Percentiles rank a stretch among this genome's conserved stretches.
Conservation (phyloP, 192 early-diverging fungal species). For the Oehlia diaphana region DNA sequence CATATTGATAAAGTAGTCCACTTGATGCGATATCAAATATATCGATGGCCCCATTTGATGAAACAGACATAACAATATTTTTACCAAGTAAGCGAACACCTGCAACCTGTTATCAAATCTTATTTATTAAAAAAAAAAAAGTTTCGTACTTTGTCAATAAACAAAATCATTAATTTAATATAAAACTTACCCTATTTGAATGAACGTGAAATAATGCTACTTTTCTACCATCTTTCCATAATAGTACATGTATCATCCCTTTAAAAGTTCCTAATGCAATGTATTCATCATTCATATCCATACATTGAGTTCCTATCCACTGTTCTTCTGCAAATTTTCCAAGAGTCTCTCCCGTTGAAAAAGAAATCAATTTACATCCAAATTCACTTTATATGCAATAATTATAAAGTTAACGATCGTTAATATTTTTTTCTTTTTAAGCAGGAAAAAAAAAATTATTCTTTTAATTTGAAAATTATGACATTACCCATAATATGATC, state of each 20-base stretch:
- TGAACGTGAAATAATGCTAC: constrained; percentile 5
- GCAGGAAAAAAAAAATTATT: not conserved
- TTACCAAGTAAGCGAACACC: constrained; percentile 9
- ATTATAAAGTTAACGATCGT: not conserved
- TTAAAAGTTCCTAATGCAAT: constrained; percentile 15
- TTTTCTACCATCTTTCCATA: constrained; percentile 8
- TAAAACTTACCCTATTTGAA: not conserved
- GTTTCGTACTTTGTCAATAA: not conserved
- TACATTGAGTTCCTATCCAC: constrained; percentile 16
- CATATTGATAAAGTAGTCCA: not conserved
- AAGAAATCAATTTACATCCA: constrained; percentile 6
- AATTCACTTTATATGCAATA: not conserved
- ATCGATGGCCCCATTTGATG: constrained; percentile 14
- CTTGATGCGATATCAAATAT: not conserved
- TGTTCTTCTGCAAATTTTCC: not conserved
- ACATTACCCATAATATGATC: constrained; percentile 16
- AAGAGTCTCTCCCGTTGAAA: constrained; percentile 2
- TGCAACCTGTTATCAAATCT: not conserved
- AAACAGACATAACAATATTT: constrained; percentile 6
- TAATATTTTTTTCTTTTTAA: not conserved
- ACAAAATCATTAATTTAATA: not conserved
- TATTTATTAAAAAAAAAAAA: not conserved
- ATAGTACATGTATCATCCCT: constrained; percentile 4
- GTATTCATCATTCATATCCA: constrained; percentile 10
- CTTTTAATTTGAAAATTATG: not conserved